These are phyloP conservation scores for Dactylellina cionopaga DNA, from an alignment of 2,329 filamentous ascomycete species.

Conservation along the genomic window DNA sequence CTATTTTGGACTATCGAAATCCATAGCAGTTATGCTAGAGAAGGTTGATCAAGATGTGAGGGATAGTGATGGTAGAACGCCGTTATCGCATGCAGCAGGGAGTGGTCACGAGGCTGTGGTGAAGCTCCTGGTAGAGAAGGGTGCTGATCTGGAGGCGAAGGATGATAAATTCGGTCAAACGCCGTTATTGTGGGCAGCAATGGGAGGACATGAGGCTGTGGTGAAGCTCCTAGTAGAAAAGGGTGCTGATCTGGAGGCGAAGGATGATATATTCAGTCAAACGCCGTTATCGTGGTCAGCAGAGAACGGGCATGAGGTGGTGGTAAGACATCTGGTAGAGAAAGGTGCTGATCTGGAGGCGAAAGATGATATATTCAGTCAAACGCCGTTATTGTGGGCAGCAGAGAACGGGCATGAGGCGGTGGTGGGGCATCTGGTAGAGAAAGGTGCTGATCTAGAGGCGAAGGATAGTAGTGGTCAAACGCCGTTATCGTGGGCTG, in stretches of 20 bases:
- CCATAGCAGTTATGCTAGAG: no score
- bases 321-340: not conserved
- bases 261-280: no score
- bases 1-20: no score
- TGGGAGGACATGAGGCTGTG: slow-evolving; percentile 17
- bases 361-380: slow-evolving; percentile 19
- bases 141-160: not conserved
- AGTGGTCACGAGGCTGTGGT: not conserved
- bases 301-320: not conserved
- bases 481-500: no score
- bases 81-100: not conserved
- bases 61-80: not conserved
- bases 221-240: slow-evolving; percentile 36
- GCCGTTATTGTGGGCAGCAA: slow-evolving; percentile 32
- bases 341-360: not conserved
- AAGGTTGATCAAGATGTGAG: no score
- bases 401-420: not conserved
- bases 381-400: slow-evolving; percentile 31
- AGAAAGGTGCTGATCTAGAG: not conserved
- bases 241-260: no score
- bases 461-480: no score
- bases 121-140: no score
- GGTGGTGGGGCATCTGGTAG: not conserved
- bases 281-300: not conserved
- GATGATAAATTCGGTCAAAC: slow-evolving; percentile 2